phyloP scores from a whole-genome alignment of 257 asterid genomes.

The Primulina eburnea region DNA sequence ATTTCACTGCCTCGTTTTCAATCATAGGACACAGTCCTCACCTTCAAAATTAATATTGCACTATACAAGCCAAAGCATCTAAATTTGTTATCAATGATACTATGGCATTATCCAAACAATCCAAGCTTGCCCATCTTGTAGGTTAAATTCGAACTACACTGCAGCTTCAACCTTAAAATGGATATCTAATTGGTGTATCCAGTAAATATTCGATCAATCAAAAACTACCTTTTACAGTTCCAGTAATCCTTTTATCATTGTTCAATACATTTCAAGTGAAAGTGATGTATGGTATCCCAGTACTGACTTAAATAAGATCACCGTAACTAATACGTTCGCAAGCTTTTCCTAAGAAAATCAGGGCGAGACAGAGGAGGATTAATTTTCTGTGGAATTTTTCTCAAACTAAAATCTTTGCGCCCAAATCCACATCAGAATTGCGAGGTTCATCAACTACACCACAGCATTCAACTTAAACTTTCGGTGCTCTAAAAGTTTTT shows the following conservation, averaged over 20 bases:
- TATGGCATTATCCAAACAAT: background rate
- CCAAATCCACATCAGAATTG: background rate
- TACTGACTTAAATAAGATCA: background rate
- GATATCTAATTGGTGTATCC: background rate
- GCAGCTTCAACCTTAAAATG: background rate
- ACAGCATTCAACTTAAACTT: background rate
- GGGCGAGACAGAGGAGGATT: background rate
- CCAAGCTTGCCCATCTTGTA: background rate
- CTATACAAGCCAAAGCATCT: background rate
- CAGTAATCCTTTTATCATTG: background rate
- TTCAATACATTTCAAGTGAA: background rate
- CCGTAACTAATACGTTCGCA: background rate
- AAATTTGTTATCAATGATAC: background rate
- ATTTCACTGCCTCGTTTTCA: background rate
- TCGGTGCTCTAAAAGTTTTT: background rate
- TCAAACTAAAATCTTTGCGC: background rate
- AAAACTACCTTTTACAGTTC: background rate
- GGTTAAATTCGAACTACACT: background rate
- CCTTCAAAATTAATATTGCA: background rate
- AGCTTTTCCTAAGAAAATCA: background rate
- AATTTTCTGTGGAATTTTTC: no score
- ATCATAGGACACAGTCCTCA: background rate
- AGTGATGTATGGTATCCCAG: background rate
- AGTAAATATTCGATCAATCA: background rate
- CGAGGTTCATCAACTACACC: background rate